phyloP scores from a whole-genome alignment of 805 yeast species.

The Pichia insulana region DNA sequence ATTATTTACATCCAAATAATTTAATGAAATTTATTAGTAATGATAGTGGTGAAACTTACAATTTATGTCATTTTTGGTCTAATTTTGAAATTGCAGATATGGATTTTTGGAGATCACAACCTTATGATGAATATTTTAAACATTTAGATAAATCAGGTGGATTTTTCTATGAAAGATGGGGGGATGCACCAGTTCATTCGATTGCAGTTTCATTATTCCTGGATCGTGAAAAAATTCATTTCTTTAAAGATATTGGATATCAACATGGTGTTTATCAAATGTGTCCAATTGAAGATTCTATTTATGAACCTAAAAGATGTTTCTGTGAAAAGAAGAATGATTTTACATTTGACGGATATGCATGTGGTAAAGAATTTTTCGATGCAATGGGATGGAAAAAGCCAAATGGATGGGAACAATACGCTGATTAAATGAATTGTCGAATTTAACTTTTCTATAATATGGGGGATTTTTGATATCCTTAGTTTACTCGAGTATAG shows the following conservation, averaged over 20 bases:
- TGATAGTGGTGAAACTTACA: constrained; percentile 57
- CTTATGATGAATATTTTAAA: constrained; percentile 53
- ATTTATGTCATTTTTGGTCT: constrained; percentile 77
- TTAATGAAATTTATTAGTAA: constrained; percentile 54
- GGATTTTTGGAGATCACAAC: constrained; percentile 52
- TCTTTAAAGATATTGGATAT: constrained; percentile 70
- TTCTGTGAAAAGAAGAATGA: constrained; percentile 32
- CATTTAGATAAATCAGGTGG: constrained; percentile 63
- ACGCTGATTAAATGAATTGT: constrained; percentile 8
- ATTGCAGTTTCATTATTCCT: constrained; percentile 60
- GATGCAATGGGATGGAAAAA: constrained; percentile 20
- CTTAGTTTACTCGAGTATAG: no score
- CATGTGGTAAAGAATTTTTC: constrained; percentile 28
- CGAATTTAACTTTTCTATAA: not conserved
- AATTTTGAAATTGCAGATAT: constrained; percentile 70
- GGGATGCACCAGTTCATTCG: constrained; percentile 88
- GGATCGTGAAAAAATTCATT: constrained; percentile 50
- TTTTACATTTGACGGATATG: constrained; percentile 30
- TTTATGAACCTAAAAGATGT: constrained; percentile 27
- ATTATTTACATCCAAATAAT: constrained; percentile 36
- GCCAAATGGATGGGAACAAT: constrained; percentile 25
- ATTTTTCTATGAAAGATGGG: constrained; percentile 85
- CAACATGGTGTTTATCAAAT: constrained; percentile 44
- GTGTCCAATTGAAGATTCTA: constrained; percentile 32
- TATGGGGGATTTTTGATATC: no score